These are phyloP conservation scores for Vitis vinifera DNA, from an alignment of 164 flowering plant genomes.

Conservation along the genomic window DNA sequence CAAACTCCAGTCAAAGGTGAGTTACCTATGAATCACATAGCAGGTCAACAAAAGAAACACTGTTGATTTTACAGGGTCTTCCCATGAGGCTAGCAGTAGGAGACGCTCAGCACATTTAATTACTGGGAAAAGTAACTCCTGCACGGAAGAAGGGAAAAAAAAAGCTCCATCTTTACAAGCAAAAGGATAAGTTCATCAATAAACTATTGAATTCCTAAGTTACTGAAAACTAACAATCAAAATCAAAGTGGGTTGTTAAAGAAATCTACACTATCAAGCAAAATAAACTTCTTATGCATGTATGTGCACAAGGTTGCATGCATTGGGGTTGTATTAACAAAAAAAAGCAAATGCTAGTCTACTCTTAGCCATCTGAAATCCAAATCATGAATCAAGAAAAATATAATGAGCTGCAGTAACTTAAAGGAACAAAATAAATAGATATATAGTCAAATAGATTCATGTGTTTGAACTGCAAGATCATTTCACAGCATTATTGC, in stretches of 20 bases:
- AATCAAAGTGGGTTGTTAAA: not conserved
- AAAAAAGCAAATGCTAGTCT: not conserved
- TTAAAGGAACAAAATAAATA: not conserved
- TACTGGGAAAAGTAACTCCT: conserved; percentile 80
- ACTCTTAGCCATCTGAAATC: not conserved
- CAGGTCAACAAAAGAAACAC: conserved; percentile 46
- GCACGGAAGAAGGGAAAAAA: not conserved
- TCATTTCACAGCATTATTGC: not conserved
- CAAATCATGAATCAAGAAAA: not conserved
- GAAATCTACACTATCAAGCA: not conserved
- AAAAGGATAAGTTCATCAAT: not conserved
- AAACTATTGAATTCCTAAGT: not conserved
- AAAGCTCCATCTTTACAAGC: not conserved
- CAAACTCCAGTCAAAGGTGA: not conserved
- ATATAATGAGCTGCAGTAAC: not conserved
- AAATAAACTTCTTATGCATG: not conserved
- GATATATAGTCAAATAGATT: not conserved
- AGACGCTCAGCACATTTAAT: conserved; percentile 37
- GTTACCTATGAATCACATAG: conserved; percentile 59
- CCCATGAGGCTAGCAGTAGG: conserved; percentile 72
- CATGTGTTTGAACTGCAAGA: too few species aligned
- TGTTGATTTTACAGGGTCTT: conserved; percentile 60
- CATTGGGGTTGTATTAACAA: not conserved
- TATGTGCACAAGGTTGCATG: not conserved
- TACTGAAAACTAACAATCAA: not conserved